phyloP scores from a whole-genome alignment of 768 basidiomycete species.

The Tulasnella sp. region DNA sequence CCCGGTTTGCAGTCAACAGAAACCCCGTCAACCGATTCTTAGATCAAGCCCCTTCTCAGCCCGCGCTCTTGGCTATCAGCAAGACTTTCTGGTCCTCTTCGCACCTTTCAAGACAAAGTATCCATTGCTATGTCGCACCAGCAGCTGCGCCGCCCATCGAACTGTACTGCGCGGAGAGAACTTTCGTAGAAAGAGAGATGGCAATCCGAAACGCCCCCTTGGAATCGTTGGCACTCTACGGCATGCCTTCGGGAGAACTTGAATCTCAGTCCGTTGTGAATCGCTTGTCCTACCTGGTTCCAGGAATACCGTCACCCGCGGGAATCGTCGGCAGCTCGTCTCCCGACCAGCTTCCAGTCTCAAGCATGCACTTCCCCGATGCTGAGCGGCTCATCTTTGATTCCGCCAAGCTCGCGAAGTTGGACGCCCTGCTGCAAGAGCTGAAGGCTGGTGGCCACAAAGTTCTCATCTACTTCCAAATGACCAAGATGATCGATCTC shows the following conservation, averaged over 20 bases:
- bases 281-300: conserved; percentile 43
- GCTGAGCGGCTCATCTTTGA: conserved; percentile 92
- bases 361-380: conserved; percentile 88
- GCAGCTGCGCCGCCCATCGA: conserved; percentile 78
- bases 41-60: conserved; percentile 39
- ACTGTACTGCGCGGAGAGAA: conserved; percentile 63
- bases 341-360: conserved; percentile 62
- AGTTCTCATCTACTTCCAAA: conserved; percentile 96
- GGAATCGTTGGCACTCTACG: conserved; percentile 72
- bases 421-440: conserved; percentile 83
- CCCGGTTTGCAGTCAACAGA: conserved; percentile 35
- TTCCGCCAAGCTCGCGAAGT: conserved; percentile 87
- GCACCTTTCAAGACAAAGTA: conserved; percentile 66
- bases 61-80: conserved; percentile 55
- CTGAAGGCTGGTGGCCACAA: conserved; percentile 90
- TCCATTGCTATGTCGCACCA: conserved; percentile 81
- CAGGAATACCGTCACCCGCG: conserved; percentile 46
- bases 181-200: conserved; percentile 66
- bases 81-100: conserved; percentile 59
- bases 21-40: conserved; percentile 31
- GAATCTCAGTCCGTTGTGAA: conserved; percentile 49
- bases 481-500: conserved; percentile 99
- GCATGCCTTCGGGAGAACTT: conserved; percentile 59
- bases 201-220: conserved; percentile 54
- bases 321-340: conserved; percentile 67